Base-by-base conservation (phyloP, 2,329 filamentous ascomycete genomes). In the Diplocarpon mali region DNA sequence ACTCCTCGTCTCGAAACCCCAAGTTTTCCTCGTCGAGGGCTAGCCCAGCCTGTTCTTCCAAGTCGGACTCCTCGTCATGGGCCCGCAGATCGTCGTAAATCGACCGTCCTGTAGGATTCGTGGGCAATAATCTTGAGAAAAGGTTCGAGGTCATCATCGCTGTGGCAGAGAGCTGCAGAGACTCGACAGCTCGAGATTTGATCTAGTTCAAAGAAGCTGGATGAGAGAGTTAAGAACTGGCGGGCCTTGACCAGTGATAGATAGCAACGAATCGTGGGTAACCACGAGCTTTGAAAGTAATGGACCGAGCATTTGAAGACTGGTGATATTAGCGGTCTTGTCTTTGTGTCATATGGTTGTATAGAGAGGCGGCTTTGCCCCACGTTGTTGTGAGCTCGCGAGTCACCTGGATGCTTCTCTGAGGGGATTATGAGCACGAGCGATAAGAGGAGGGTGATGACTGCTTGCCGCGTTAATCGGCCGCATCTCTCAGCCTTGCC, bases 61-160 rank as follows among this genome's bases (percentile, higher is more conserved):
- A 31, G 42, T 63, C 61, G 28, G 53, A 56, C 40, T 57, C 59
- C 35, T 56, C 59, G 35, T 62, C 59, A 20, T 60, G 58, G 34
- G 53, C 56, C 45, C 56, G 53, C 8, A 63, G 53, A 29, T 62
- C 60, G 29, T 63, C 59, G 45, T 63, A 63, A 28, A 63, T 62
- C 8, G 61, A 63, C n/a, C 58, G 53, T 4, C 51, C 55, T 30
- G 53, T 48, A 11, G 54, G 40, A 37, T 61, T 62, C 28, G 55
- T 43, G 11, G 60, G 59, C 35, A 62, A 49, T 13, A 62, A 43
- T 34, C 60, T 56, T 12, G 61, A 62, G 32, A 63, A 44, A 11
- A 62, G 43, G 29, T 62, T 61, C 14, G 61, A 62, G 14, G 54
- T 49, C 59, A 62, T 62, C 52, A 59, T 63, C 16, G 15, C 53